Evolutionary conservation across 2,329 filamentous ascomycete genomes (phyloP), one percentile per base, ranked within the genome.

Genomic region (Knufia fluminis): DNA sequence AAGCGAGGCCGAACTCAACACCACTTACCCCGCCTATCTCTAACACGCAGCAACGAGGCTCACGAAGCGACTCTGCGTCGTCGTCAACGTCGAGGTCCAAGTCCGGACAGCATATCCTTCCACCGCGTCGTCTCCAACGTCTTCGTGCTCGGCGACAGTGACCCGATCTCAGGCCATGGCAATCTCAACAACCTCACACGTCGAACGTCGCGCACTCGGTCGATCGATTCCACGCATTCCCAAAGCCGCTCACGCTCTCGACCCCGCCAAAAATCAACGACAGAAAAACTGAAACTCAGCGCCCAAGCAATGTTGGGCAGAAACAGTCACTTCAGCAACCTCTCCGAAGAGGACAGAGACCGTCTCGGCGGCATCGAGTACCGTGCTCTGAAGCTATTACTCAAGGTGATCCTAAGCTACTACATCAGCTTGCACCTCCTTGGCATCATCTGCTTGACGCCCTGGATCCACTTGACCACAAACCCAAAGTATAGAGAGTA

Each of bases 391-490:
- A 64, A 61, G 1, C 60, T 68, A 14, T 50, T 69, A 31, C 60
- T 62, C 4, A 53, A 63, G 6, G 56, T 68, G 16, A 66, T 68
- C 38, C 53, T 63, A 24, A 61, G 70, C 72, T 76, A 76, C 52
- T 73, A 71, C 45, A 57, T 73, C 48, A 64, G 71, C 22, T 59
- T 73, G 20, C 68, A 73, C 55, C 23, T 74, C 3, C 60, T 78
- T 32, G 75, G 74, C 2, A 66, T 65, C n/a, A 61, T 76, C 8
- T 71, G 69, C 38, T 59, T 78, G 1, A 59, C 76, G 10, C 66
- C 65, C 0, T 78, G 74, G 74, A 72, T 73, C 42, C 67, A 64
- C 16, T 8, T 23, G 19, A 59, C 66, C 43, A 62, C 68, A 1
- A 55, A 64, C 12, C 53, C 60, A 2, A 75, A 69, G 53, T 71